These are phyloP conservation scores for Mariannaea elegans DNA, from an alignment of 2,329 filamentous ascomycete genomes.

Conservation along the genomic window DNA sequence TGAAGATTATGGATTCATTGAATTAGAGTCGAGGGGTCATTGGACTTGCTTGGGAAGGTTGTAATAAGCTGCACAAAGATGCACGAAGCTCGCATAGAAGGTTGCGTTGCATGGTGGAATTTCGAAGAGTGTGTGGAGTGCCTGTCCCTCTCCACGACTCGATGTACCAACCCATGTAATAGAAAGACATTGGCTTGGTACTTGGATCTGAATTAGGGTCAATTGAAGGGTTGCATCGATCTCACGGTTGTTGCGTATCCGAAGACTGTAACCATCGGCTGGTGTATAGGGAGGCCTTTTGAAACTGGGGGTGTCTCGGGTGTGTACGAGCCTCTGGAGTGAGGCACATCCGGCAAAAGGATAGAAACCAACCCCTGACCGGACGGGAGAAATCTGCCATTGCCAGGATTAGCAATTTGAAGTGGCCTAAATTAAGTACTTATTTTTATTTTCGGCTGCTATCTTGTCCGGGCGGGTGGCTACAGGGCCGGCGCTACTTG, in stretches of 20 bases:
- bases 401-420: not conserved
- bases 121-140: too few relatives aligned
- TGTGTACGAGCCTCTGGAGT: not conserved
- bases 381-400: not conserved
- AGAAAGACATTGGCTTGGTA: not conserved
- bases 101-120: too few relatives aligned
- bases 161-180: too few relatives aligned
- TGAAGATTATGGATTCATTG: too few relatives aligned
- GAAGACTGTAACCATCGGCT: not conserved
- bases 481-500: not conserved
- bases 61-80: too few relatives aligned
- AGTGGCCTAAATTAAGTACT: too few relatives aligned
- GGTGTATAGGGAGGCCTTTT: not conserved
- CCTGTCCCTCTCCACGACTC: too few relatives aligned
- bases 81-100: too few relatives aligned
- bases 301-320: not conserved
- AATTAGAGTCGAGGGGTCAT: too few relatives aligned
- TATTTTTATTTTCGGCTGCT: not conserved
- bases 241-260: not conserved
- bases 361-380: not conserved
- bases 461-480: not conserved
- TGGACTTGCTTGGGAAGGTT: too few relatives aligned
- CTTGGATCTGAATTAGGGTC: not conserved
- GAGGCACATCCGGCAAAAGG: not conserved
- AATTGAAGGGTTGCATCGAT: not conserved